Evolutionary conservation across 2,329 filamentous ascomycete genomes (phyloP).

Genomic region (Pestalotiopsis sp.): DNA sequence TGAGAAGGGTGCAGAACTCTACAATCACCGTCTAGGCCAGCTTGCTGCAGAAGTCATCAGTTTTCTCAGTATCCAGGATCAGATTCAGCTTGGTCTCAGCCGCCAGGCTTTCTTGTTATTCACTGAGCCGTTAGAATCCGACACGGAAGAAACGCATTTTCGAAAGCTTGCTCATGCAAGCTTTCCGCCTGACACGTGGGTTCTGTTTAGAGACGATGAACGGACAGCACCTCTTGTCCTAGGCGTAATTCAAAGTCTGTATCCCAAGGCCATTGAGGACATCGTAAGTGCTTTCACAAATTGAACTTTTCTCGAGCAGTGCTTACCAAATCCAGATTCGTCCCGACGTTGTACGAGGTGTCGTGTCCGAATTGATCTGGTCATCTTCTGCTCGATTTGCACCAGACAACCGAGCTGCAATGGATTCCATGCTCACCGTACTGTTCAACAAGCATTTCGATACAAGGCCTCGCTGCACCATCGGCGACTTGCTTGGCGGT

Average conservation of each 20-base stretch:
- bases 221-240: conserved; percentile 31
- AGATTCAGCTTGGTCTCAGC: conserved; percentile 25
- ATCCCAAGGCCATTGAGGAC: conserved; percentile 23
- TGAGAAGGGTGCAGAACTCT: conserved; percentile 24
- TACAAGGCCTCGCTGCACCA: neutral
- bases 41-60: conserved; percentile 29
- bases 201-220: conserved; percentile 11
- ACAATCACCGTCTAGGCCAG: conserved; percentile 28
- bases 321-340: conserved; percentile 20
- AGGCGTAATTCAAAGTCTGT: conserved; percentile 32
- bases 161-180: neutral
- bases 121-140: conserved; percentile 10
- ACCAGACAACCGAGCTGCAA: conserved; percentile 23
- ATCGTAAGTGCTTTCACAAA: conserved; percentile 21
- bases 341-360: conserved; percentile 17
- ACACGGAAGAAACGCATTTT: neutral
- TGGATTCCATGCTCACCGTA: conserved; percentile 27
- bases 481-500: too few species aligned
- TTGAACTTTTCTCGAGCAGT: neutral
- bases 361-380: conserved; percentile 14
- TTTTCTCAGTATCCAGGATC: conserved; percentile 25
- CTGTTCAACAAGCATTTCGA: conserved; percentile 27
- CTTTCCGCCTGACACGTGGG: neutral
- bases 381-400: neutral
- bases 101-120: conserved; percentile 28